phyloP scores from a whole-genome alignment of 1,284 basidiomycete genomes.

The Boletus mariae region DNA sequence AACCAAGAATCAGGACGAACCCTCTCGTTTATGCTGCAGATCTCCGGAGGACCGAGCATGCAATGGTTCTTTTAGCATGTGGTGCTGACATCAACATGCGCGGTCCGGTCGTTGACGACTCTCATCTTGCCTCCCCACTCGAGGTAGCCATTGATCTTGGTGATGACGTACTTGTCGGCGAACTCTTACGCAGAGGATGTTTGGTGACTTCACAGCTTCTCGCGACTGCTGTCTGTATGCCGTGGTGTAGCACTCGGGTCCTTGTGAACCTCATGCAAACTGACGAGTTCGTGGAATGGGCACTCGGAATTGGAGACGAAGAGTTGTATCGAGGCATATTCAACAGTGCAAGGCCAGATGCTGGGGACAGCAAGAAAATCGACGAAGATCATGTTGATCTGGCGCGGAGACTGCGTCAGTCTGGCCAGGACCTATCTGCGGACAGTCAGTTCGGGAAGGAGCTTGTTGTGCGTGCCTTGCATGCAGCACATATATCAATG shows the following conservation, averaged over 20 bases:
- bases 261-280: background rate
- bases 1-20: background rate
- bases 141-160: background rate
- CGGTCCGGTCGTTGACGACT: background rate
- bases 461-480: background rate
- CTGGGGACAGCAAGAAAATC: background rate
- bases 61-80: background rate
- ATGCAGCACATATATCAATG: background rate
- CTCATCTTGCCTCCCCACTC: background rate
- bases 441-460: background rate
- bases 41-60: background rate
- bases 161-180: background rate
- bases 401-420: background rate
- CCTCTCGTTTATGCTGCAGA: conserved; percentile 2
- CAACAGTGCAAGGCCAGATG: background rate
- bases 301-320: background rate
- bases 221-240: background rate
- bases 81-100: background rate
- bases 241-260: background rate
- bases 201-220: background rate
- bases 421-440: background rate
- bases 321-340: background rate
- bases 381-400: background rate
- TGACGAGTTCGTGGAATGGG: conserved; percentile 4
- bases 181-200: conserved; percentile 1